Base-by-base conservation (phyloP, 2,329 filamentous ascomycete genomes). In the Ophiognomonia clavigignenti-juglandacearum region DNA sequence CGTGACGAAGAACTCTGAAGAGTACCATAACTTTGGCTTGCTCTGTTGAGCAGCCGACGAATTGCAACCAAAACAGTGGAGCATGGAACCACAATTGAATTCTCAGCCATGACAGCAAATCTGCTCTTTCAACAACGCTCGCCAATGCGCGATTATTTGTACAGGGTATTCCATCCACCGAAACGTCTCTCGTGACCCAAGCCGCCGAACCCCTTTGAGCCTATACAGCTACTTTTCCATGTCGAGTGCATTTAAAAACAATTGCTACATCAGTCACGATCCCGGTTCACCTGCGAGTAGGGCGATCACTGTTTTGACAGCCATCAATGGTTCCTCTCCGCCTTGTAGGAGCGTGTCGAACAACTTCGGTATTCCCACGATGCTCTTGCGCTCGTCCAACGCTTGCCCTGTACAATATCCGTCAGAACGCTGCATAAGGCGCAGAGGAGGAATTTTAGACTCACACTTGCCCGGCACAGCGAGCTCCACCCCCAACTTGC, bases 401-500 rank as follows among this genome's bases (percentile, higher is more conserved):
- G 78, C 70, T 50, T 77, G 75, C 84, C 83, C 81, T 84, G 51
- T n/a, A 18, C 4, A 19, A 7, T 9, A n/a, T 6, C 2, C 19
- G 26, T 36, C 19, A 29, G 36, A 36, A 24, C 3, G 22, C 14
- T 24, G 16, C 9, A 6, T n/a, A 16, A 29, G 11, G 4, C 6
- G 7, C 22, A 29, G 27, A 4, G 6, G 54, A 60, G 29, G 55
- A 42, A 39, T 18, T 3, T 39, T 4, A 8, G 16, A 47, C 82
- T 75, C 64, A 87, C 83, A 88, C 59, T 77, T 78, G 7, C 68
- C 71, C 1, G 84, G 83, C 34, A 82, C 66, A 4, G 76, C 75
- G 2, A 80, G 66, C 52, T 78, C 60, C 10, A 83, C 68, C 4
- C 65, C 66, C 14, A 87, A 63, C 37, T 69, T 68, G 54, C 77